Conservation (phyloP, 2,329 filamentous ascomycete species). For the Talaromyces sp. region DNA sequence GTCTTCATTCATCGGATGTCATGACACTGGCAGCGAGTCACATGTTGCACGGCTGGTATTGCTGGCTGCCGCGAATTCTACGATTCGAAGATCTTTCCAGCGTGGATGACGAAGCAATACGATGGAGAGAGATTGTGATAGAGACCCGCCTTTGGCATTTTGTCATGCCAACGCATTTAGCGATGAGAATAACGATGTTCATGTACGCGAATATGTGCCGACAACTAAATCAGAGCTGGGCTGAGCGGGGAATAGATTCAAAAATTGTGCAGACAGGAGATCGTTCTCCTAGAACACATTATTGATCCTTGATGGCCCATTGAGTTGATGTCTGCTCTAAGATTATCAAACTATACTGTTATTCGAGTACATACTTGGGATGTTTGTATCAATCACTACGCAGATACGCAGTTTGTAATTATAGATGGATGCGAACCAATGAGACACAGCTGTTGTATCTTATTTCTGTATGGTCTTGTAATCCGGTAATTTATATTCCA, state of each 20-base stretch:
- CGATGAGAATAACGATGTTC: conserved; percentile 30
- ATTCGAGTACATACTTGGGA: no score
- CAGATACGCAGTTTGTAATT: not conserved
- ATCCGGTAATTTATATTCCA: conserved; percentile 1
- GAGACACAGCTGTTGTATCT: not conserved
- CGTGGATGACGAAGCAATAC: conserved; percentile 50
- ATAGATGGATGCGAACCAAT: not conserved
- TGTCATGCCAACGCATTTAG: conserved; percentile 58
- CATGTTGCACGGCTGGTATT: conserved; percentile 52
- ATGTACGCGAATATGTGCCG: conserved; percentile 54
- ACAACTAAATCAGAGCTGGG: conserved; percentile 47
- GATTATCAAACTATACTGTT: no score
- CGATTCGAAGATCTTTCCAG: conserved; percentile 52
- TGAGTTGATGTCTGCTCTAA: no score
- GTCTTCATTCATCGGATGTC: not conserved
- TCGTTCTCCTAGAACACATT: no score
- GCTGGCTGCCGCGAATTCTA: conserved; percentile 52
- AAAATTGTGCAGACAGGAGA: not conserved
- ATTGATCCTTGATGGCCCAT: no score
- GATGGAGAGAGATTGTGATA: conserved; percentile 54
- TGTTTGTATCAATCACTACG: not conserved
- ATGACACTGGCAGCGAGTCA: no score
- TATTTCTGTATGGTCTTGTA: not conserved
- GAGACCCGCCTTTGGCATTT: conserved; percentile 57
- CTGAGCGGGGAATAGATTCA: conserved; percentile 28